Conservation (phyloP, 2,329 filamentous ascomycete genomes). For the Nannizzia gypsea region DNA sequence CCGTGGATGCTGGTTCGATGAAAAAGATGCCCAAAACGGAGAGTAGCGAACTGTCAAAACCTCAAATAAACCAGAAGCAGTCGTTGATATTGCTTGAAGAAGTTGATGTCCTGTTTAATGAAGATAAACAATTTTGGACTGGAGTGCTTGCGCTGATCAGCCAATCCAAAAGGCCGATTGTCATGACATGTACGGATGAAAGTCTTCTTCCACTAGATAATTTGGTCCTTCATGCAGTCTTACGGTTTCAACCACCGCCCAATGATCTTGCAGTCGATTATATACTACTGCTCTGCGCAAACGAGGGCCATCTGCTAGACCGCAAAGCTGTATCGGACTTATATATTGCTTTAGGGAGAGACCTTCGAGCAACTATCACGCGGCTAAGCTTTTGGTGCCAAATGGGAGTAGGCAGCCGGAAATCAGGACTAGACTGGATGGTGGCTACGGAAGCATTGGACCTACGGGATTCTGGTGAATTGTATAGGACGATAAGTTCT, state of each 20-base stretch:
- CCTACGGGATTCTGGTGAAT: slow-evolving; percentile 44
- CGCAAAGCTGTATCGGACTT: slow-evolving; percentile 56
- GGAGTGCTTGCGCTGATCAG: slow-evolving; percentile 66
- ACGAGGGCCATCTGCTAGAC: slow-evolving; percentile 71
- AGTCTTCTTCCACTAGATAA: slow-evolving; percentile 61
- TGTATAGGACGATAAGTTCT: slow-evolving; percentile 65
- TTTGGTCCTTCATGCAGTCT: slow-evolving; percentile 71
- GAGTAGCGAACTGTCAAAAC: slow-evolving; percentile 14
- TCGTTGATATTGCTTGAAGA: slow-evolving; percentile 91
- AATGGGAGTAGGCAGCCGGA: slow-evolving; percentile 80
- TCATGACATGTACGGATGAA: slow-evolving; percentile 93
- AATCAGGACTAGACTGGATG: slow-evolving; percentile 83
- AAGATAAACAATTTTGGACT: slow-evolving; percentile 90
- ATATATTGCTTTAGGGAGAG: slow-evolving; percentile 55
- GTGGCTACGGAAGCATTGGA: slow-evolving; percentile 63
- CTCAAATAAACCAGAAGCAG: slow-evolving; percentile 39
- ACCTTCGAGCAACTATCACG: slow-evolving; percentile 68
- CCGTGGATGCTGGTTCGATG: slow-evolving; percentile 10
- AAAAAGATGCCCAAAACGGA: not conserved
- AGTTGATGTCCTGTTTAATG: slow-evolving; percentile 84
- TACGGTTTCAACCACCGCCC: slow-evolving; percentile 60
- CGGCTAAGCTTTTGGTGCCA: slow-evolving; percentile 97
- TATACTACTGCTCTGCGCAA: slow-evolving; percentile 68
- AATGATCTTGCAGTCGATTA: slow-evolving; percentile 62
- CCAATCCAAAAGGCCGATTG: slow-evolving; percentile 79